Percentiles rank a stretch among this genome's conserved stretches.
Evolutionary conservation across 495 filamentous ascomycete genomes (phyloP).

Genomic region (Podospora bellae-mahoneyi): DNA sequence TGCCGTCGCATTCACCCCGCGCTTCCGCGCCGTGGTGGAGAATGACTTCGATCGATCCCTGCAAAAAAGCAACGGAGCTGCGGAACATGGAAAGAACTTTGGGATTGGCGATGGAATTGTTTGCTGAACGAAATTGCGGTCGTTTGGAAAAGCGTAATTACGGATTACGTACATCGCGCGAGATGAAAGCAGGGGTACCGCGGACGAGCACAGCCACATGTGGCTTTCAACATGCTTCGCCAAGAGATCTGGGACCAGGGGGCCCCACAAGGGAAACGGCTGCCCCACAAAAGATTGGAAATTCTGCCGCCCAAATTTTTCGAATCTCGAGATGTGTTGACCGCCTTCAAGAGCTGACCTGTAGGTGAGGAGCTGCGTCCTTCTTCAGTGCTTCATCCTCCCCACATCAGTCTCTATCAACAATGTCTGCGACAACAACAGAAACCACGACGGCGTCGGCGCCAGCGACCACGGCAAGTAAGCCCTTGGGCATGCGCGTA

Average conservation of each 20-base stretch:
- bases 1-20: conserved; percentile 2
- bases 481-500: conserved; percentile 56
- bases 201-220: not conserved
- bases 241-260: not conserved
- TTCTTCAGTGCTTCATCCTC: not conserved
- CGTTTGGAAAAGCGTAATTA: not conserved
- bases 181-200: not conserved
- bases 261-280: not conserved
- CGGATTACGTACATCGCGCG: not conserved
- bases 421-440: conserved; percentile 23
- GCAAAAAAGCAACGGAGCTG: not conserved
- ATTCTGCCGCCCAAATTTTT: conserved; percentile 5
- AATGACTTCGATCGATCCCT: not conserved
- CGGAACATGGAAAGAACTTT: not conserved
- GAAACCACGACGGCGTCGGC: conserved; percentile 11
- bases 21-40: not conserved
- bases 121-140: not conserved
- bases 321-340: not conserved
- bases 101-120: not conserved
- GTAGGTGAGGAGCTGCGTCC: not conserved
- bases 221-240: not conserved
- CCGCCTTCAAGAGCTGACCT: conserved; percentile 1
- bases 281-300: conserved; percentile 4
- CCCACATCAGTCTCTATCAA: conserved; percentile 3
- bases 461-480: conserved; percentile 20